These are phyloP conservation scores for Diaporthe batatas DNA, from an alignment of 2,329 filamentous ascomycete genomes.

Conservation along the genomic window DNA sequence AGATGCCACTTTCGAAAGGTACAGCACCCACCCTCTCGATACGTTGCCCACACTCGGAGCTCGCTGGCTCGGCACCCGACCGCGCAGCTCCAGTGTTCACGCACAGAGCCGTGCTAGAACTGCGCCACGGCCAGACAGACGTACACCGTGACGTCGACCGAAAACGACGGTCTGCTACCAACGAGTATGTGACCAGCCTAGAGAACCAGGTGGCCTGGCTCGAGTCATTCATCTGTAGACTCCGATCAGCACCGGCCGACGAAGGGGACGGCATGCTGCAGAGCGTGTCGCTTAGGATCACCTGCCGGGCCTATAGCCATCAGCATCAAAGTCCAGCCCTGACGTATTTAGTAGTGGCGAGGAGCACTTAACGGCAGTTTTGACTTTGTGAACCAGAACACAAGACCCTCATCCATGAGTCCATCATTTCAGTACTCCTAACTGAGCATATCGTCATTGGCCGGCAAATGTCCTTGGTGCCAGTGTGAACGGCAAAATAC, in stretches of 20 bases:
- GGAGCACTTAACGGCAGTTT: conserved; percentile 55
- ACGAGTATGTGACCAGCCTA: conserved; percentile 34
- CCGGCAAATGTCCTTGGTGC: conserved; percentile 74
- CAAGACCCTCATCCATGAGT: conserved; percentile 49
- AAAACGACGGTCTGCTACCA: conserved; percentile 40
- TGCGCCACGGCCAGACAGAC: conserved; percentile 31
- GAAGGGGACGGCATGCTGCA: conserved; percentile 35
- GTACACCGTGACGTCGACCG: conserved; percentile 42
- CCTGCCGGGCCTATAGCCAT: background rate
- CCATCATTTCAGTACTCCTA: conserved; percentile 73
- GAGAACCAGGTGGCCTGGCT: conserved; percentile 43
- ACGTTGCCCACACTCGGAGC: background rate
- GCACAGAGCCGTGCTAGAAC: conserved; percentile 42
- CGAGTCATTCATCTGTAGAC: conserved; percentile 40
- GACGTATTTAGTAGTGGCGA: background rate
- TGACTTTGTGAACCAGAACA: conserved; percentile 49
- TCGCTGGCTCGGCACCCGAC: background rate
- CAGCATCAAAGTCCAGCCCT: background rate
- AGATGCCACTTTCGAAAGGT: too few species aligned
- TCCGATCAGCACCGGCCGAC: conserved; percentile 25
- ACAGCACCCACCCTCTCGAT: too few species aligned
- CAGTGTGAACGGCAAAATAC: conserved; percentile 69
- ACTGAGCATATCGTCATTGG: conserved; percentile 64
- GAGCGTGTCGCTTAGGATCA: background rate
- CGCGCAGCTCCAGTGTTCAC: conserved; percentile 41